Conservation (phyloP, 225 moss, liverwort and hornwort genomes). For the Rhytidiadelphus loreus region DNA sequence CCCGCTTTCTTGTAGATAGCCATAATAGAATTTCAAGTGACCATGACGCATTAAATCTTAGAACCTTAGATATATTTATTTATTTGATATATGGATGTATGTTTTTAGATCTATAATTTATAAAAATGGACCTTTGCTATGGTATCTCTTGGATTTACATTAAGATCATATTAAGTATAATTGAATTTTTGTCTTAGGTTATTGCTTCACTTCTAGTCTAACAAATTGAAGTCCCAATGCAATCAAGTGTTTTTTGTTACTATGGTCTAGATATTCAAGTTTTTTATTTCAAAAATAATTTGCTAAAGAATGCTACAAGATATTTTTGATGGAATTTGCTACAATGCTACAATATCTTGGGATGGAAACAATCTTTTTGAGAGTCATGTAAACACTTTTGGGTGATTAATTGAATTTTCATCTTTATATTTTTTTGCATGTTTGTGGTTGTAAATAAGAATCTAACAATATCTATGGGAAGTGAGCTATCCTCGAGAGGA, state of each 20-base stretch:
- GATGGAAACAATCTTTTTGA: neutral
- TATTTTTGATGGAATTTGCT: neutral
- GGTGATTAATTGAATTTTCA: neutral
- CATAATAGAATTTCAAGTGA: neutral
- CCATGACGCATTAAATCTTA: neutral
- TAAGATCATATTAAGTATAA: neutral
- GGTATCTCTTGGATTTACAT: no score
- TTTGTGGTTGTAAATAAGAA: neutral
- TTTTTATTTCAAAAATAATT: neutral
- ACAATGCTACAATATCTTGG: neutral
- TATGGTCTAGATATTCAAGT: neutral
- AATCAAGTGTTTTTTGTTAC: accelerated
- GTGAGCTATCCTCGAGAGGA: accelerated
- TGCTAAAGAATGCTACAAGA: neutral
- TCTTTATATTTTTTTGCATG: neutral
- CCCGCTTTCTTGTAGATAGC: neutral
- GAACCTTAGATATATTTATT: neutral
- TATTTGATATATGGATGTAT: neutral
- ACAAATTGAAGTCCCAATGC: no score
- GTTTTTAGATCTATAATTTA: neutral
- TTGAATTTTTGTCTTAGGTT: neutral
- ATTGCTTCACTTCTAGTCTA: no score
- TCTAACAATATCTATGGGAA: neutral
- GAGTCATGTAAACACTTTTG: no score
- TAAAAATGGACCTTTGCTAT: neutral